Evolutionary conservation across 257 asterid species (phyloP).

Genomic region (Salvia miltiorrhiza): DNA sequence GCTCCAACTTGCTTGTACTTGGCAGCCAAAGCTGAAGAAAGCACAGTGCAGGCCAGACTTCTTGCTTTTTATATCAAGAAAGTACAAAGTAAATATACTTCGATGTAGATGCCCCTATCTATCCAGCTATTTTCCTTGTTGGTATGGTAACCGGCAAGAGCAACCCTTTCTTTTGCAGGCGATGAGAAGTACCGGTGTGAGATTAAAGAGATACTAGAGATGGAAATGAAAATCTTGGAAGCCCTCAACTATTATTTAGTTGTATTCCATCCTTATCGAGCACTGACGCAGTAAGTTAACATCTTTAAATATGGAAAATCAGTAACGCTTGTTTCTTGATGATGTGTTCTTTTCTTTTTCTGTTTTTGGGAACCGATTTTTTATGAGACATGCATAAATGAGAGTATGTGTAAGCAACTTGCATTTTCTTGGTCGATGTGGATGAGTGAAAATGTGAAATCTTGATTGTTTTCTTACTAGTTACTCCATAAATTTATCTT

Average conservation of each 20-base stretch:
- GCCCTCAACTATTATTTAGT: constrained; percentile 88
- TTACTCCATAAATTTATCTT: background rate
- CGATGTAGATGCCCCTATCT: background rate
- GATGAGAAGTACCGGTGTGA: constrained; percentile 83
- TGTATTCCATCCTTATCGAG: constrained; percentile 86
- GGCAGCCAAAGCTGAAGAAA: constrained; percentile 99
- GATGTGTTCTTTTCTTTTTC: background rate
- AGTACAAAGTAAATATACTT: constrained; percentile 44
- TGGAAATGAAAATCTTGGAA: constrained; percentile 98
- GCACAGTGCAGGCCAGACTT: constrained; percentile 88
- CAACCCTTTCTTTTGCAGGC: constrained; percentile 44
- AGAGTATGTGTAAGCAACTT: background rate
- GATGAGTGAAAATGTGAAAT: background rate
- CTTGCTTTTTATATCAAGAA: constrained; percentile 82
- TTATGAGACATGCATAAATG: background rate
- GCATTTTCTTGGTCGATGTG: background rate
- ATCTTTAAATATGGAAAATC: constrained; percentile 1
- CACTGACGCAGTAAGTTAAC: constrained; percentile 68
- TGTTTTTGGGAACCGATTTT: background rate
- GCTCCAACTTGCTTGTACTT: constrained; percentile 94
- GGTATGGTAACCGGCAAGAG: constrained; percentile 9
- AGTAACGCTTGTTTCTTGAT: background rate
- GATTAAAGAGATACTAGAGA: constrained; percentile 86
- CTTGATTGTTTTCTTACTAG: background rate
- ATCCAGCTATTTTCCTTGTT: background rate